phyloP scores from a whole-genome alignment of 2,329 filamentous ascomycete species.

The Calonectria hongkongensis region DNA sequence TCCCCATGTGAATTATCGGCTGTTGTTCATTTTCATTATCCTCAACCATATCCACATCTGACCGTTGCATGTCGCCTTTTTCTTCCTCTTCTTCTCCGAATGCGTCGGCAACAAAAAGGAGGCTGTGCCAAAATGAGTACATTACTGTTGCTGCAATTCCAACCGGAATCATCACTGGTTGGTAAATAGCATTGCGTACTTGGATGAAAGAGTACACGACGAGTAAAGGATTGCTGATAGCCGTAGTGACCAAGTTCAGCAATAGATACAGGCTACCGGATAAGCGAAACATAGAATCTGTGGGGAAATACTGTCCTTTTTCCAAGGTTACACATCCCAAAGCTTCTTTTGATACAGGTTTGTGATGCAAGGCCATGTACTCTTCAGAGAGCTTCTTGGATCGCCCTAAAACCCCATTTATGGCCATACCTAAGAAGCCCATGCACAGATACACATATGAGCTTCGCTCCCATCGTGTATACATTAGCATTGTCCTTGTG shows the following conservation, averaged over 20 bases:
- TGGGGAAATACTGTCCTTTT: not conserved
- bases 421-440: constrained; percentile 19
- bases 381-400: not conserved
- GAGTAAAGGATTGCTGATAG: constrained; percentile 11
- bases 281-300: not conserved
- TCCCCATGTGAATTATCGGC: not conserved
- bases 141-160: not conserved
- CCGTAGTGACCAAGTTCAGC: not conserved
- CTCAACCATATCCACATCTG: not conserved
- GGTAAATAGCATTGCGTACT: not conserved
- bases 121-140: constrained; percentile 14
- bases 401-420: constrained; percentile 3
- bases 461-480: constrained; percentile 29
- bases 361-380: not conserved
- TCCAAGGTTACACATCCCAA: not conserved
- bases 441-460: constrained; percentile 26
- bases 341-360: not conserved
- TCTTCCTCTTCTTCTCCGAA: constrained; percentile 7
- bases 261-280: not conserved
- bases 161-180: not conserved
- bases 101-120: constrained; percentile 11
- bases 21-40: not conserved
- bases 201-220: not conserved
- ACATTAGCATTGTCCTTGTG: constrained; percentile 23
- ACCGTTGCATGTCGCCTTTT: not conserved